A percentile compares a stretch with the other conserved stretches of the same genome.
These are phyloP conservation scores for Fraxinus excelsior DNA, from an alignment of 257 asterid species.

Conservation along the genomic window DNA sequence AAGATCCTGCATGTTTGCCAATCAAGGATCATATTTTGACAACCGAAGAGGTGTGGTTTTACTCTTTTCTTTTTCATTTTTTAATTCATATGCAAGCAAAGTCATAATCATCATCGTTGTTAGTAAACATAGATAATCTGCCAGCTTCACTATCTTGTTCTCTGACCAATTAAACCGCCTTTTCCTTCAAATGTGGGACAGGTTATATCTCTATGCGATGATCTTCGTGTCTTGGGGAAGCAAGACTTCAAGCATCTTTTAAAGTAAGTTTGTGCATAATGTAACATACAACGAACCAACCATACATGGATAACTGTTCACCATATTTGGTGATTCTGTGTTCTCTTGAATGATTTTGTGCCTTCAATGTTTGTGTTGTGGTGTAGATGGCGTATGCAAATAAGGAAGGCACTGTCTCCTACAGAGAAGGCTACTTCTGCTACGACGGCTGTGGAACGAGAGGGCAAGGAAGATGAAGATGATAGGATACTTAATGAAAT, in stretches of 20 bases:
- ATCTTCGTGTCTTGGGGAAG: constrained; percentile 84
- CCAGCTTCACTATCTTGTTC: not conserved
- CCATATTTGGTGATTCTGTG: not conserved
- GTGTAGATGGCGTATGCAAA: constrained; percentile 76
- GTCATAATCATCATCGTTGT: not conserved
- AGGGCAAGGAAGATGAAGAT: constrained; percentile 65
- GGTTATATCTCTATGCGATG: constrained; percentile 88
- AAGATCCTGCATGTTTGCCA: constrained; percentile 59
- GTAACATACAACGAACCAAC: not conserved
- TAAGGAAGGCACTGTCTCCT: constrained; percentile 83
- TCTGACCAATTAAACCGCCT: constrained; percentile 14
- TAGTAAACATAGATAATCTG: not conserved
- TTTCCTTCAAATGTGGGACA: constrained; percentile 30
- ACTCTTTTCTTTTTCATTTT: not conserved
- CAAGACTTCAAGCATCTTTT: constrained; percentile 88
- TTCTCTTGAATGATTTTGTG: not conserved
- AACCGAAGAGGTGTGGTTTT: constrained; percentile 71
- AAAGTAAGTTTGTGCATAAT: constrained; percentile 50
- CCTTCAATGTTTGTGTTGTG: constrained; percentile 21
- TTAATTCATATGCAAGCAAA: not conserved
- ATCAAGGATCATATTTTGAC: constrained; percentile 74
- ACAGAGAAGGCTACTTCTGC: constrained; percentile 49
- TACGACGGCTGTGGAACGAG: constrained; percentile 42
- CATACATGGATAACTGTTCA: not conserved
- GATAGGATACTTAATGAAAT: constrained; percentile 72